Evolutionary conservation across 2,329 filamentous ascomycete species (phyloP).

Genomic region (Chaetomium olivaceum): DNA sequence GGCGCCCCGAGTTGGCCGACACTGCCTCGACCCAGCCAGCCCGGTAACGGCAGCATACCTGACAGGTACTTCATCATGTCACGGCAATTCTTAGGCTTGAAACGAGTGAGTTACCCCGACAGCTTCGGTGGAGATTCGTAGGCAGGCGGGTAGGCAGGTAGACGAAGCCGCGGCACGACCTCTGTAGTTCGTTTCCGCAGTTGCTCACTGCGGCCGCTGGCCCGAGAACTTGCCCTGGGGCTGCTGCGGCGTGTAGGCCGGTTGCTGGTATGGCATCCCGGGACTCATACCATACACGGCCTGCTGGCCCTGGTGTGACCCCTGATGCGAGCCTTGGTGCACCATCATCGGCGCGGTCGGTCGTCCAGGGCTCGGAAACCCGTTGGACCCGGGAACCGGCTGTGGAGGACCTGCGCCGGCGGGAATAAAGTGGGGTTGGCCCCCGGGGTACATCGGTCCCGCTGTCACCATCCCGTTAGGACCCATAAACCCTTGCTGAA

Average conservation of each 20-base stretch:
- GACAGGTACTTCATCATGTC: background rate
- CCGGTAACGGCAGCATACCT: background rate
- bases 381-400: constrained; percentile 65
- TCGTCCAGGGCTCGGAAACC: constrained; percentile 85
- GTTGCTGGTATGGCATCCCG: constrained; percentile 72
- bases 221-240: constrained; percentile 67
- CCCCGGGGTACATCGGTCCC: constrained; percentile 75
- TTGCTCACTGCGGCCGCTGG: constrained; percentile 33
- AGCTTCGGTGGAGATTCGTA: background rate
- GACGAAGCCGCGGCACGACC: constrained; percentile 8
- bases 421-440: constrained; percentile 64
- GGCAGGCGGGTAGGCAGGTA: background rate
- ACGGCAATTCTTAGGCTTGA: background rate
- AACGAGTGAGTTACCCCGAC: background rate
- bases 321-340: constrained; percentile 87
- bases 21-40: background rate
- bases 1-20: background rate
- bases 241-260: constrained; percentile 69
- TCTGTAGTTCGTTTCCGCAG: background rate
- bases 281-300: constrained; percentile 72
- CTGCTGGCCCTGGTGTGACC: constrained; percentile 85
- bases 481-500: constrained; percentile 73
- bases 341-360: constrained; percentile 86
- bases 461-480: constrained; percentile 69
- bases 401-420: constrained; percentile 56